These are phyloP conservation scores for Penicillium freii DNA, from an alignment of 2,329 filamentous ascomycete species.

Conservation along the genomic window DNA sequence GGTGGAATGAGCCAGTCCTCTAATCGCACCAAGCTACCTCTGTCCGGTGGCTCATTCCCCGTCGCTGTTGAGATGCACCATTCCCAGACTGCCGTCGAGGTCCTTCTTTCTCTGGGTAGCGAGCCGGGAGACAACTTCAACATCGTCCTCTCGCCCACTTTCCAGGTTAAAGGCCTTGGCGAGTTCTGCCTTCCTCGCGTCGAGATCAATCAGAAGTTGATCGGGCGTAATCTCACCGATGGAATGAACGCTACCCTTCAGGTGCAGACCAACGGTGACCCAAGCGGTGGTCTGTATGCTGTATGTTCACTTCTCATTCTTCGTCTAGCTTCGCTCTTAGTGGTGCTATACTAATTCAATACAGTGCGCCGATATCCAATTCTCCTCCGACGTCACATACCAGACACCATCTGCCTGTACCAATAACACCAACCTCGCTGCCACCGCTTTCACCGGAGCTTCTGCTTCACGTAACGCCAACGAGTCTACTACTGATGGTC, in stretches of 20 bases:
- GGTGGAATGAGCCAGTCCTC: constrained; percentile 49
- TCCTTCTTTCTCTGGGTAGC: constrained; percentile 54
- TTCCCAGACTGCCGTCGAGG: constrained; percentile 51
- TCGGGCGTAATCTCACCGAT: constrained; percentile 52
- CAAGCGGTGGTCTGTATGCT: constrained; percentile 65
- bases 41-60: constrained; percentile 48
- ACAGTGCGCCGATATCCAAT: constrained; percentile 71
- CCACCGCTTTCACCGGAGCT: constrained; percentile 42
- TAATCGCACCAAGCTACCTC: constrained; percentile 50
- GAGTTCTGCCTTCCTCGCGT: constrained; percentile 65
- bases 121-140: constrained; percentile 63
- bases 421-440: constrained; percentile 57
- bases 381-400: constrained; percentile 53
- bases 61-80: constrained; percentile 55
- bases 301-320: constrained; percentile 38
- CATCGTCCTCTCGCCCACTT: constrained; percentile 62
- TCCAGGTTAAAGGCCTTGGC: constrained; percentile 61
- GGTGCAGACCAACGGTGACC: constrained; percentile 63
- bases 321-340: background rate
- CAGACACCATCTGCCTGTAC: constrained; percentile 52
- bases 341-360: background rate
- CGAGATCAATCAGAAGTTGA: constrained; percentile 29
- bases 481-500: constrained; percentile 37
- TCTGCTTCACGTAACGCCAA: constrained; percentile 46
- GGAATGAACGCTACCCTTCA: constrained; percentile 67